phyloP scores from a whole-genome alignment of 2,329 filamentous ascomycete genomes.

The Paraphoma chrysanthemicola region DNA sequence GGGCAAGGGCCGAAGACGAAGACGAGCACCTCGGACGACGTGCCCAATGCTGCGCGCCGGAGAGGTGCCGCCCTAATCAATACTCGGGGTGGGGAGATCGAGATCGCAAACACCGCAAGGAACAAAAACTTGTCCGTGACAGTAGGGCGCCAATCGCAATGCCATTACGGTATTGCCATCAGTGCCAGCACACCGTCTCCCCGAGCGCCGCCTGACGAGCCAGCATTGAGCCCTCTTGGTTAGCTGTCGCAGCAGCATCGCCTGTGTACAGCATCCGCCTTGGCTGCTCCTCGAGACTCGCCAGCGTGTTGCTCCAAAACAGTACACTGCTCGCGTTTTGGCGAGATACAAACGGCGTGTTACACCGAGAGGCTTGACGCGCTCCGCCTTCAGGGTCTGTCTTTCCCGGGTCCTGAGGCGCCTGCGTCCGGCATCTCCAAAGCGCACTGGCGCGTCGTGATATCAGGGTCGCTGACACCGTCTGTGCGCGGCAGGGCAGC shows the following conservation, averaged over 20 bases:
- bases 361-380: not conserved
- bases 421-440: constrained; percentile 14
- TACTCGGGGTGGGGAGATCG: constrained; percentile 10
- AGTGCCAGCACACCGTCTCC: constrained; percentile 14
- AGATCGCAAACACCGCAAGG: constrained; percentile 9
- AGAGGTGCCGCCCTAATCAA: constrained; percentile 12
- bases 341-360: not conserved
- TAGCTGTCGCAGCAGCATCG: not conserved
- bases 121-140: constrained; percentile 6
- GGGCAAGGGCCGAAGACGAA: not conserved
- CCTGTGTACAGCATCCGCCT: not conserved
- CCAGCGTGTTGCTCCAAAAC: not conserved
- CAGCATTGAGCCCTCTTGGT: not conserved
- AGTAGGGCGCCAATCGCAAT: constrained; percentile 16
- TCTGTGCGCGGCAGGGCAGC: constrained; percentile 12
- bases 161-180: not conserved
- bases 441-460: constrained; percentile 20
- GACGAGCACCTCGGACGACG: not conserved
- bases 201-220: constrained; percentile 6
- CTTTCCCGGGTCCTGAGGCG: constrained; percentile 1
- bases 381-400: constrained; percentile 6
- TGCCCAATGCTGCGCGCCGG: constrained; percentile 18
- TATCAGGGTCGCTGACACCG: constrained; percentile 24
- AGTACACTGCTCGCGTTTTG: not conserved
- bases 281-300: not conserved